Evolutionary conservation across 1,139 yeast genomes (phyloP).

Genomic region (Taphrina wiesneri): DNA sequence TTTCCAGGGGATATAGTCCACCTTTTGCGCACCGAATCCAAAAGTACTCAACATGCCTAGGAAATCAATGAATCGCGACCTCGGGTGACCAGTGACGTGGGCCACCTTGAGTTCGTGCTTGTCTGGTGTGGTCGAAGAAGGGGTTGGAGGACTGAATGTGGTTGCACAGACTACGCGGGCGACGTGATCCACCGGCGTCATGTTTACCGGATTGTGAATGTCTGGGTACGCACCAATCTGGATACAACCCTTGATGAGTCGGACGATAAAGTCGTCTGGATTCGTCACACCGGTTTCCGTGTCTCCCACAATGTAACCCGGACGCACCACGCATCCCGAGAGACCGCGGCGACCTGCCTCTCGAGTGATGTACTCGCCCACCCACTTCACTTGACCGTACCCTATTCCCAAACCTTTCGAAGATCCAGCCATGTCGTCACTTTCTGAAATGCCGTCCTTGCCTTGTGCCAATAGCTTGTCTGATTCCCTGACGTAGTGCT

Average conservation of each 20-base stretch:
- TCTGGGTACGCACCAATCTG: conserved; percentile 85
- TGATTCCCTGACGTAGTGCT: conserved; percentile 72
- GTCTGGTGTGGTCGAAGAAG: conserved; percentile 28
- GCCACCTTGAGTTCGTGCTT: conserved; percentile 60
- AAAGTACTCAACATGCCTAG: conserved; percentile 62
- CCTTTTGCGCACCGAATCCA: conserved; percentile 67
- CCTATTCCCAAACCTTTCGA: conserved; percentile 82
- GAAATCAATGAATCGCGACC: conserved; percentile 75
- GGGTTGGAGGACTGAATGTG: conserved; percentile 69
- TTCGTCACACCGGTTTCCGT: conserved; percentile 80
- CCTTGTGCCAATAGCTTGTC: conserved; percentile 69
- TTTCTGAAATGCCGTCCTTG: conserved; percentile 69
- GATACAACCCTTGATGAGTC: conserved; percentile 92
- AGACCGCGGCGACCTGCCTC: conserved; percentile 81
- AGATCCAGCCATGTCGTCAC: conserved; percentile 81
- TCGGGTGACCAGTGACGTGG: conserved; percentile 97
- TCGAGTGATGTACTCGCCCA: conserved; percentile 85
- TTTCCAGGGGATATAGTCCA: conserved; percentile 79
- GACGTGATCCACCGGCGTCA: conserved; percentile 98
- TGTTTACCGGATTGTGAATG: conserved; percentile 81
- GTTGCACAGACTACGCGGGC: conserved; percentile 87
- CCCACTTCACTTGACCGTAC: conserved; percentile 98
- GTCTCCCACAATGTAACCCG: conserved; percentile 94
- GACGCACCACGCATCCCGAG: conserved; percentile 85
- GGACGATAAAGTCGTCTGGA: conserved; percentile 90